Base-by-base conservation (phyloP, 345 rosid species). In the Xanthoceras sorbifolium region DNA sequence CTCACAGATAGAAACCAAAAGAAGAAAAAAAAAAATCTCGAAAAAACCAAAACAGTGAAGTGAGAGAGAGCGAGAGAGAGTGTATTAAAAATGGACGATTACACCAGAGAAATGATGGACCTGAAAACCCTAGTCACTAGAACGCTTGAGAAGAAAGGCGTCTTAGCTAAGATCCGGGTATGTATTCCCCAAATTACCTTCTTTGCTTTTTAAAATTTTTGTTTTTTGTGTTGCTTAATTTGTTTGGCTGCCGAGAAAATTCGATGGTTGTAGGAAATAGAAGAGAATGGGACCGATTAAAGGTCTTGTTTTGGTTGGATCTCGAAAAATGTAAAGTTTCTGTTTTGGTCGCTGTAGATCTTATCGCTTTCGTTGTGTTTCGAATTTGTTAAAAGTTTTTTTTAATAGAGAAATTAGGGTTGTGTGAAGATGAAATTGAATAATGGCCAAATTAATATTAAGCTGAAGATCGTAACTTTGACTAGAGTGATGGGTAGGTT, bases 141-240 rank as follows among this genome's bases (percentile, higher is more conserved):
- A 84, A 83, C 89, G 85, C 93, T 96, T 15, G 99, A 96, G 90
- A 96, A 94, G 91, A 96, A 96, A 72, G 97, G 97, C 46, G 97
- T 96, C 62, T 92, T 96, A 65, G 93, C 98, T 63, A 96, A 96
- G 97, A 96, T 96, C 95, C 97, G 99, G 93, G 99, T 96, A 82
- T 20, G 48, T 74, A 22, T 31, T 20, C 44, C 40, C 31, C 25
- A 0, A 31, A 70, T 32, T 80, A 25, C 38, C 4, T 5, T 34
- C 5, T 23, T 14, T 57, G 7, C 42, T 38, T n/a, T n/a, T n/a
- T n/a, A n/a, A n/a, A n/a, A 8, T 7, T 25, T 5, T 42, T n/a
- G 9, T 22, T 54, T 6, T 14, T 31, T n/a, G n/a, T n/a, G n/a
- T n/a, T n/a, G 9, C 61, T 64, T 62, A 20, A 7, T 10, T 68